Percentiles rank a stretch among this genome's conserved stretches.
Evolutionary conservation across 768 basidiomycete genomes (phyloP).

Genomic region (Kwoniella shandongensis): DNA sequence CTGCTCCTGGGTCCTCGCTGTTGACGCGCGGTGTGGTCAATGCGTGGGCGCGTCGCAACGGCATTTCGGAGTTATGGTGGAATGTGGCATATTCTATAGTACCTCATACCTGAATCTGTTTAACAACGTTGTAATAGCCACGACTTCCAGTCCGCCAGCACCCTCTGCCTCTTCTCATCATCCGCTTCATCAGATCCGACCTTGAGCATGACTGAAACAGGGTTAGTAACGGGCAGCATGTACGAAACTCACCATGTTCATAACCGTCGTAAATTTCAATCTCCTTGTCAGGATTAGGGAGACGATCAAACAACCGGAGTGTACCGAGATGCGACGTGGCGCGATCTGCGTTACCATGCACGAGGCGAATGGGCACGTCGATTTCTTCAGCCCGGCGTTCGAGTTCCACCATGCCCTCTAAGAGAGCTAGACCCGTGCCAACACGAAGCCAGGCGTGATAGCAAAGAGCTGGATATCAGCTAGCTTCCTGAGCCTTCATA

Average conservation of each 20-base stretch:
- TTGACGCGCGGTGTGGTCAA: too few relatives aligned
- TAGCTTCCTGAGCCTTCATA: not conserved
- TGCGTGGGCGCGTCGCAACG: too few relatives aligned
- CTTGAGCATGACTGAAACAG: slow-evolving; percentile 46
- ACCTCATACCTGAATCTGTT: too few relatives aligned
- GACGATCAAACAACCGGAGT: slow-evolving; percentile 45
- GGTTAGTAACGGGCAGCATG: not conserved
- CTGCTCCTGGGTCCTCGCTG: too few relatives aligned
- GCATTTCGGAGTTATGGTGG: too few relatives aligned
- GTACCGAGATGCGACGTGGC: slow-evolving; percentile 50
- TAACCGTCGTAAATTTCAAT: slow-evolving; percentile 55
- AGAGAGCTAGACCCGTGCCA: slow-evolving; percentile 51
- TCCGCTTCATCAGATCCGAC: slow-evolving; percentile 50
- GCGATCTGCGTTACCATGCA: slow-evolving; percentile 54
- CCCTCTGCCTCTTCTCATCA: slow-evolving; percentile 52
- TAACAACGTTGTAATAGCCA: slow-evolving; percentile 52
- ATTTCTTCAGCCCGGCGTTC: slow-evolving; percentile 45
- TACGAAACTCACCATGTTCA: slow-evolving; percentile 49
- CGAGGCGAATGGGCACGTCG: slow-evolving; percentile 50
- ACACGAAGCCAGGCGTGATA: slow-evolving; percentile 54
- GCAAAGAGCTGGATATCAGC: slow-evolving; percentile 41
- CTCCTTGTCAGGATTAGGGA: slow-evolving; percentile 51
- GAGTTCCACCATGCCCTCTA: slow-evolving; percentile 50
- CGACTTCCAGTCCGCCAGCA: slow-evolving; percentile 50
- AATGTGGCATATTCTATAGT: too few relatives aligned